Evolutionary conservation across 148 eudicot species (phyloP).

Genomic region (Polygonum maritimum): DNA sequence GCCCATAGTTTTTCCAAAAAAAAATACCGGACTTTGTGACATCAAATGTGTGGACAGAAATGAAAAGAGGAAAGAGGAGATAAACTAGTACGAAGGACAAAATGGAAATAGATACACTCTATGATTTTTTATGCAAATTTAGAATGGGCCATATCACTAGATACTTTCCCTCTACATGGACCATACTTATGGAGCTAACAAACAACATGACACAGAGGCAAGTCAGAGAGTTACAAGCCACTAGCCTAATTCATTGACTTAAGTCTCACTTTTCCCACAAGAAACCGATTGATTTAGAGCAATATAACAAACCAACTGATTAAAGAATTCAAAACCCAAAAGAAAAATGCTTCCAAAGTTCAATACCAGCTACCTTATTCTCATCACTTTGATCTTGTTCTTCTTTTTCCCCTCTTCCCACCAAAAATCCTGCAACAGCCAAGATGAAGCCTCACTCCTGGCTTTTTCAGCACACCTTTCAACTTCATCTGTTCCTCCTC

Average conservation of each 20-base stretch:
- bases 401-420: constrained; percentile 21
- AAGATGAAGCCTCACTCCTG: constrained; percentile 44
- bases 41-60: neutral
- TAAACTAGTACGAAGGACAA: neutral
- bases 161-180: neutral
- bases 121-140: no score
- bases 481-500: constrained; percentile 15
- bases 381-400: neutral
- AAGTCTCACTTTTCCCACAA: neutral
- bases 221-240: neutral
- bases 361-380: neutral
- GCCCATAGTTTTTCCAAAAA: neutral
- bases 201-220: neutral
- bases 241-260: neutral
- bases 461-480: constrained; percentile 30
- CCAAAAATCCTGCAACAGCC: constrained; percentile 37
- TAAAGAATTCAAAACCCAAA: neutral
- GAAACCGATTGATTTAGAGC: neutral
- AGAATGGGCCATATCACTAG: neutral
- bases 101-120: no score
- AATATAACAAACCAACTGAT: neutral
- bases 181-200: neutral
- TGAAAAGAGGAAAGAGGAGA: no score
- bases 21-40: no score
- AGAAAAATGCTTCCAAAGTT: neutral